Percentiles rank a stretch among this genome's conserved stretches.
Conservation (phyloP, 768 basidiomycete genomes). For the Suillus luteus region DNA sequence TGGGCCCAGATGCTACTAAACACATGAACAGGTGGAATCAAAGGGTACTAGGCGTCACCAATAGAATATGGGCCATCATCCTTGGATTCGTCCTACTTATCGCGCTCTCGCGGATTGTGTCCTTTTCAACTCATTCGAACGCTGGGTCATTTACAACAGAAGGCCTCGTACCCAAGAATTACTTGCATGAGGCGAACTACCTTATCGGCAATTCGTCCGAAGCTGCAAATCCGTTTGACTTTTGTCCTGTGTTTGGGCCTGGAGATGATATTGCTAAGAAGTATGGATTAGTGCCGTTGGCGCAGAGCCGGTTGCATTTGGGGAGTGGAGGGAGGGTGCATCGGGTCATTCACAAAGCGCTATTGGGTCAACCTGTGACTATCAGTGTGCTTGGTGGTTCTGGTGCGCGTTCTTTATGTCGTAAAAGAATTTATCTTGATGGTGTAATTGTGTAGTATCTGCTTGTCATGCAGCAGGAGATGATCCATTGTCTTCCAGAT, state of each 20-base stretch:
- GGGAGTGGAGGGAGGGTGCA: constrained; percentile 86
- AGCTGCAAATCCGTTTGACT: constrained; percentile 71
- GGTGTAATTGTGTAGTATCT: constrained; percentile 58
- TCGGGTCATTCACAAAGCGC: constrained; percentile 77
- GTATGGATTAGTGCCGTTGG: constrained; percentile 74
- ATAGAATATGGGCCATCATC: constrained; percentile 69
- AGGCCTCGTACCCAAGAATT: constrained; percentile 73
- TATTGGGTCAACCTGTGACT: constrained; percentile 84
- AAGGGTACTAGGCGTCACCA: constrained; percentile 62
- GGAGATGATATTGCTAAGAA: constrained; percentile 77
- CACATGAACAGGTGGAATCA: constrained; percentile 50
- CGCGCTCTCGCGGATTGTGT: constrained; percentile 56
- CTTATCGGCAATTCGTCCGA: constrained; percentile 36
- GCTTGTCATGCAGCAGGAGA: constrained; percentile 93
- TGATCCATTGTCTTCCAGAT: constrained; percentile 78
- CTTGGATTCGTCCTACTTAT: constrained; percentile 56
- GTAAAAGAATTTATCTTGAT: constrained; percentile 6
- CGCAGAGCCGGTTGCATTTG: constrained; percentile 72
- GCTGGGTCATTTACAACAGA: constrained; percentile 37
- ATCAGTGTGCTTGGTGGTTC: constrained; percentile 91
- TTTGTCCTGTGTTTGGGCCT: constrained; percentile 88
- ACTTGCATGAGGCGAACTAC: constrained; percentile 61
- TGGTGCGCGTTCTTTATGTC: constrained; percentile 46
- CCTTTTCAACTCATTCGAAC: constrained; percentile 39
- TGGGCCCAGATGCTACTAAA: constrained; percentile 50